phyloP scores from a whole-genome alignment of 2,329 filamentous ascomycete species.

The Malbranchea zuffiana region DNA sequence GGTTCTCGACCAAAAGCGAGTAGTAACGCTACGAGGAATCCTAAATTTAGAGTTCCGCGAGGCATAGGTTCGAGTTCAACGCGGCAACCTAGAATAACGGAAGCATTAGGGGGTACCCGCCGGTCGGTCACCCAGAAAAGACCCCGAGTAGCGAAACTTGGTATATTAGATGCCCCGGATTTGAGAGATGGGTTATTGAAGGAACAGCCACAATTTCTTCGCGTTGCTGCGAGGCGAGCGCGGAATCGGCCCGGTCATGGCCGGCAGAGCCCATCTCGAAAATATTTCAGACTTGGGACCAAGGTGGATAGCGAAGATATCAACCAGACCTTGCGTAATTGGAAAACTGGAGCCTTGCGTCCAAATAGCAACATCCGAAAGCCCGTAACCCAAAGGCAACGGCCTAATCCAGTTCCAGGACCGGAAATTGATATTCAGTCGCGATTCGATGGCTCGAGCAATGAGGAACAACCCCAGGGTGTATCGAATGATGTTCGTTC shows the following conservation, averaged over 20 bases:
- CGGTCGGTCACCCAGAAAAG: constrained; percentile 18
- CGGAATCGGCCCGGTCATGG: constrained; percentile 39
- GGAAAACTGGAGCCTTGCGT: constrained; percentile 39
- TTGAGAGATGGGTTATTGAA: constrained; percentile 20
- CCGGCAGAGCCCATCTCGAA: constrained; percentile 42
- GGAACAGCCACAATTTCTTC: constrained; percentile 44
- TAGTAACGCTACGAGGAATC: background rate
- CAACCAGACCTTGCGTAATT: constrained; percentile 38
- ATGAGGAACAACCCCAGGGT: too few species aligned
- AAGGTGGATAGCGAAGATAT: constrained; percentile 46
- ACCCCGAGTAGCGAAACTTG: constrained; percentile 24
- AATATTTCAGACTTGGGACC: constrained; percentile 44
- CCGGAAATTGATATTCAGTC: too few species aligned
- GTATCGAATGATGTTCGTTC: too few species aligned
- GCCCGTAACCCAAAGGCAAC: background rate
- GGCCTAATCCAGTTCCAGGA: background rate
- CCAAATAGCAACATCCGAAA: background rate
- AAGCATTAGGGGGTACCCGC: constrained; percentile 20
- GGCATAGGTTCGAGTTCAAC: constrained; percentile 14
- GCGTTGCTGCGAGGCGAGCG: constrained; percentile 44
- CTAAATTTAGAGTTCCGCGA: background rate
- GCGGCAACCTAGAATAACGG: constrained; percentile 29
- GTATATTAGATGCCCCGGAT: constrained; percentile 43
- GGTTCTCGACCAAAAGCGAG: constrained; percentile 14
- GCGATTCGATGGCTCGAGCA: too few species aligned